Conservation (phyloP, 1,139 yeast genomes). For the Hyphopichia buzzinii region DNA sequence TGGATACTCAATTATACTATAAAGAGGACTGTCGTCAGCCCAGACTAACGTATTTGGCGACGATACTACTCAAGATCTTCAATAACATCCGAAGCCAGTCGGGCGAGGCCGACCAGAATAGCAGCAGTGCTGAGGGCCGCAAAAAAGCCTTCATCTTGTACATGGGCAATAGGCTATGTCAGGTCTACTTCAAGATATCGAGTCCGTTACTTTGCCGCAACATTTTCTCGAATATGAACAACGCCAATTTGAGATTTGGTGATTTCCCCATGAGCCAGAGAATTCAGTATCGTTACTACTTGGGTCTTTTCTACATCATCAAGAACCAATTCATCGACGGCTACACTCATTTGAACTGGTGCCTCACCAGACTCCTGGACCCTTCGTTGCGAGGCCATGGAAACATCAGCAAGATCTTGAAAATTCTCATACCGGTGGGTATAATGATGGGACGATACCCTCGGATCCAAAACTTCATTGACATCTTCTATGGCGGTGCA, state of each 20-base stretch:
- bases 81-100: conserved; percentile 62
- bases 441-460: conserved; percentile 54
- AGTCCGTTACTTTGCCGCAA: conserved; percentile 72
- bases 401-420: conserved; percentile 41
- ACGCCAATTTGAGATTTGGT: conserved; percentile 48
- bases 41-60: conserved; percentile 54
- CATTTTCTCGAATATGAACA: conserved; percentile 71
- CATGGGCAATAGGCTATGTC: conserved; percentile 59
- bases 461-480: conserved; percentile 24
- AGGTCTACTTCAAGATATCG: conserved; percentile 58
- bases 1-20: conserved; percentile 48
- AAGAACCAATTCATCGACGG: conserved; percentile 58
- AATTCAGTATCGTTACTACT: conserved; percentile 64
- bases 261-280: conserved; percentile 51
- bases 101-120: conserved; percentile 9
- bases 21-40: conserved; percentile 43
- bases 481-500: conserved; percentile 15
- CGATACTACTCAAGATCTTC: conserved; percentile 57
- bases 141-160: conserved; percentile 55
- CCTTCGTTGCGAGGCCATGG: conserved; percentile 12
- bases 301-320: conserved; percentile 64
- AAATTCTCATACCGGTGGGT: conserved; percentile 56
- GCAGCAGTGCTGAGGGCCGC: conserved; percentile 36
- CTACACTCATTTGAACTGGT: conserved; percentile 61
- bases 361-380: conserved; percentile 18